These are phyloP conservation scores for Cytospora chrysosperma DNA, from an alignment of 2,329 filamentous ascomycete species.

Conservation along the genomic window DNA sequence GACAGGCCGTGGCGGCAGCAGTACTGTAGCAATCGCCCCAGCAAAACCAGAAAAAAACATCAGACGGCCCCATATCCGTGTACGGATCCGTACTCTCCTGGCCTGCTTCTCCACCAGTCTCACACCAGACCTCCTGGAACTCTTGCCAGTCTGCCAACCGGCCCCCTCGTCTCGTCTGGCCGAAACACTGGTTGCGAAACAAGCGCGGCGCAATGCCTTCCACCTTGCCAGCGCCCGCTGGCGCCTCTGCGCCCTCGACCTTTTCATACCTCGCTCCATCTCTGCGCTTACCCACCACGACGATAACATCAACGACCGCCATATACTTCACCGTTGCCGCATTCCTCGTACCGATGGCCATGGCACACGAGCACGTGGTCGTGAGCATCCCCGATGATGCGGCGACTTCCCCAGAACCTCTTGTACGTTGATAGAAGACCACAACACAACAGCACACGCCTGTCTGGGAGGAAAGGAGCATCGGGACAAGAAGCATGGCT, in stretches of 20 bases:
- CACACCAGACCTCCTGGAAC: not conserved
- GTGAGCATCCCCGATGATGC: slow-evolving; percentile 66
- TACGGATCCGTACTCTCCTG: not conserved
- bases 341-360: slow-evolving; percentile 24
- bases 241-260: not conserved
- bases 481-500: not conserved
- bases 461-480: not conserved
- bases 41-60: not conserved
- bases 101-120: not conserved
- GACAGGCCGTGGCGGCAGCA: not conserved
- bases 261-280: not conserved
- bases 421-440: slow-evolving; percentile 58
- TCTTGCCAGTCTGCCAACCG: not conserved
- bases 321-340: slow-evolving; percentile 14
- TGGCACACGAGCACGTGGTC: slow-evolving; percentile 50
- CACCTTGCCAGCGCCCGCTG: not conserved
- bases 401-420: slow-evolving; percentile 68
- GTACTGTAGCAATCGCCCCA: not conserved
- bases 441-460: no score
- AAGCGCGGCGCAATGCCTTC: not conserved
- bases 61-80: not conserved
- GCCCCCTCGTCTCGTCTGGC: not conserved
- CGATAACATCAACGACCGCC: slow-evolving; percentile 9
- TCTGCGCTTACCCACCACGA: not conserved
- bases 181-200: not conserved